Base-by-base conservation (phyloP, 1,284 basidiomycete species). In the Moesziomyces parantarcticus region DNA sequence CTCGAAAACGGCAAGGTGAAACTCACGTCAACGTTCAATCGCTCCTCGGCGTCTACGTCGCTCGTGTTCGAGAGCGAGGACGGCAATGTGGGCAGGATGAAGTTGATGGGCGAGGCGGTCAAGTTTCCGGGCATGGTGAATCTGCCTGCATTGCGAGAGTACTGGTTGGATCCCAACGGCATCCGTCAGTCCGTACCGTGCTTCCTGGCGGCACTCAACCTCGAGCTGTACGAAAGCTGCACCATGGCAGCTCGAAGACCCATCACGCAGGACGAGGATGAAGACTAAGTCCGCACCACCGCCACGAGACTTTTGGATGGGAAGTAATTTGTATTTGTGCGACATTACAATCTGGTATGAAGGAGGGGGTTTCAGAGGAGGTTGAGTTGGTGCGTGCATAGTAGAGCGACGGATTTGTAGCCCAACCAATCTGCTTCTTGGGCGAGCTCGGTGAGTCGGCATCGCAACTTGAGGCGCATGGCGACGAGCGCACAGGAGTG, bases 1-100 rank as follows among this genome's bases (percentile, higher is more conserved):
- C 90, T 91, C 66, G 90, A 90, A 5, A 93, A 92, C 55, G 92
- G 92, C 0, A 89, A 92, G 69, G 90, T 94, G 43, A 88, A 92
- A 36, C 89, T 94, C 54, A 93, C 92, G 4, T 91, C 90, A n/a
- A 86, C 90, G 59, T 93, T 90, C 82, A 86, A 87, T 3, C 85
- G 86, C 2, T 63, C 62, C 9, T 85, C 86, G 58, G 85, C 86
- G 48, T 48, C 41, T 2, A 86, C 86, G 69, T 84, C 84, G 25
- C 75, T 87, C 26, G 84, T 86, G 3, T 84, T 87, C 50, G 84
- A 85, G 59, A 85, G 85, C 59, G 83, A 86, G 29, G 62, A 47
- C 16, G 85, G 85, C 10, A 85, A 87, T 72, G 86, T 86, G 34
- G 87, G 87, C 14, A 85, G 84, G 36, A 87, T 87, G 86, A 81